Base-by-base conservation (phyloP, 2,329 filamentous ascomycete genomes). In the Curvularia spicifera region DNA sequence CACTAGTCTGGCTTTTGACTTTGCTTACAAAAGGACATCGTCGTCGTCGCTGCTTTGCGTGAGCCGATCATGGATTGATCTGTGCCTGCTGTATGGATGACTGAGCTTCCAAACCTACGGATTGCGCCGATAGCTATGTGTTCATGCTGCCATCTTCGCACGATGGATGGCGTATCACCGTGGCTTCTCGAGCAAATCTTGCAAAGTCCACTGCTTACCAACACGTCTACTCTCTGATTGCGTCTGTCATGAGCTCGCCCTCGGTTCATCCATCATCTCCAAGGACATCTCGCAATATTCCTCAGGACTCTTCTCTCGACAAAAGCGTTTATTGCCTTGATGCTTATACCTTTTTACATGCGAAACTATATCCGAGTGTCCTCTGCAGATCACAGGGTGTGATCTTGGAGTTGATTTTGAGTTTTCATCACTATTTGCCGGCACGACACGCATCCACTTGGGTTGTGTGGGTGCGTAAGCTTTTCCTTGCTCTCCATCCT, bases 1-100 rank as follows among this genome's bases (percentile, higher is more conserved):
- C 45, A 35, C 53, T 31, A 35, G 40, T 53, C 47, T 63, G 37
- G 60, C 45, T 47, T 49, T 49, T 49, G 43, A 53, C 33, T 49
- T 6, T 28, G 47, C 26, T 39, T 24, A 51, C 54, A 49, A 56
- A 20, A 15, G 45, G 46, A 46, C 22, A 31, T 53, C 29, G 20
- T 52, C 33, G 28, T 51, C 50, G 28, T 56, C 53, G 42, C 47
- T 65, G 51, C 51, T 54, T 56, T 64, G 63, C 53, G 56, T 66
- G 61, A 61, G 56, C 48, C 60, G 60, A 53, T 51, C 52, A 47
- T 56, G 42, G 56, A 53, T 61, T 58, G 57, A 54, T 57, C 42
- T 52, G 47, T 63, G 57, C 51, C 58, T 60, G 29, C 39, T 40
- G 20, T 48, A 43, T 57, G 60, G 60, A 53, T 60, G 57, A 57